Evolutionary conservation across 352 stramenopile species (phyloP).

Genomic region (Phytopythium ostracodes): DNA sequence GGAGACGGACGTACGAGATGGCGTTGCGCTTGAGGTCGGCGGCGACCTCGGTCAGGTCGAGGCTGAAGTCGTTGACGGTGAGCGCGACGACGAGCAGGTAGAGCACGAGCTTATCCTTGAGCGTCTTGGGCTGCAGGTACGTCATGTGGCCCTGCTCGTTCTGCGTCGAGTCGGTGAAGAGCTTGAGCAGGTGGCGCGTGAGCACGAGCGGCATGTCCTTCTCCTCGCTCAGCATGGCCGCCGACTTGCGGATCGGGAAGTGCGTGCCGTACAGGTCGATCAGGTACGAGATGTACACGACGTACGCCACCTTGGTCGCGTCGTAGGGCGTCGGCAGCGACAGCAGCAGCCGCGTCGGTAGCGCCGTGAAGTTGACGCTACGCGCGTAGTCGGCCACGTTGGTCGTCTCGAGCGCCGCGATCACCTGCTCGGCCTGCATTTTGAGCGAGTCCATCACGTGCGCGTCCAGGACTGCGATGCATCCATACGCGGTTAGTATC

Average conservation of each 20-base stretch:
- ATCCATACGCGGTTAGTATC: no score
- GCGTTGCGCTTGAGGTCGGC: slow-evolving; percentile 63
- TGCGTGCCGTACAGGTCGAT: slow-evolving; percentile 57
- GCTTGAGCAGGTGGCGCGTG: slow-evolving; percentile 55
- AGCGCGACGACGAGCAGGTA: slow-evolving; percentile 74
- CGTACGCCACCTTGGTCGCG: slow-evolving; percentile 55
- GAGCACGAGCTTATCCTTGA: slow-evolving; percentile 80
- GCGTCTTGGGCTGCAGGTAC: slow-evolving; percentile 72
- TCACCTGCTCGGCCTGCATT: slow-evolving; percentile 72
- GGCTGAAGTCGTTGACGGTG: slow-evolving; percentile 66
- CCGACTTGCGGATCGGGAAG: slow-evolving; percentile 64
- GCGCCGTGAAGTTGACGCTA: slow-evolving; percentile 36
- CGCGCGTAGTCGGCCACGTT: slow-evolving; percentile 53
- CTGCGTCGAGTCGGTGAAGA: slow-evolving; percentile 70
- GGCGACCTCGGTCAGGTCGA: slow-evolving; percentile 68
- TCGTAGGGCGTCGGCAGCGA: slow-evolving; percentile 67
- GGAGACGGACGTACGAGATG: slow-evolving; percentile 24
- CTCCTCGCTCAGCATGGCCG: slow-evolving; percentile 66
- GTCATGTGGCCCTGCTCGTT: slow-evolving; percentile 44
- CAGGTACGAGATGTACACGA: slow-evolving; percentile 75
- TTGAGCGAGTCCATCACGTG: slow-evolving; percentile 71
- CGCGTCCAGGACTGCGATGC: slow-evolving; percentile 49
- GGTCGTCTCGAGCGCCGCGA: slow-evolving; percentile 50
- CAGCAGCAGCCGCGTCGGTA: slow-evolving; percentile 63
- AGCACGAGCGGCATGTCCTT: slow-evolving; percentile 73